phyloP scores from a whole-genome alignment of 1,284 basidiomycete genomes.

The Heterobasidion irregulare region DNA sequence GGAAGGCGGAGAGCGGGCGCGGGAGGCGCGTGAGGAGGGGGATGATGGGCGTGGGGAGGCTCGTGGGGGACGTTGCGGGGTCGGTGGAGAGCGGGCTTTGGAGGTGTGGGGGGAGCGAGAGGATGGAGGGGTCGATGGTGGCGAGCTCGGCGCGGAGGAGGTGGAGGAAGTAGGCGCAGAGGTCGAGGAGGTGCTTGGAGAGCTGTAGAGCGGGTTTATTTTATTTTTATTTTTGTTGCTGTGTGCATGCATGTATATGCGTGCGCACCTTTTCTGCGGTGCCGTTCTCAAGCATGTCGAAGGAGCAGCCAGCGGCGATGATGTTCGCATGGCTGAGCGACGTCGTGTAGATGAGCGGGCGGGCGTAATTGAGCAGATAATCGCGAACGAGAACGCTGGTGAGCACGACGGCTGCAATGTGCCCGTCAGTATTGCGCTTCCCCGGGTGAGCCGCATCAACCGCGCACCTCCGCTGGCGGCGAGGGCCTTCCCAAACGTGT shows the following conservation, averaged over 20 bases:
- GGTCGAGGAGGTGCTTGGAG: conserved; percentile 29
- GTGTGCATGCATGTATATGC: neutral
- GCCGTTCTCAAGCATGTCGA: conserved; percentile 63
- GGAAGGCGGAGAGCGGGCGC: conserved; percentile 59
- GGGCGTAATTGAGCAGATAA: conserved; percentile 90
- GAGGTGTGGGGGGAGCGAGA: conserved; percentile 34
- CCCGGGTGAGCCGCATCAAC: neutral
- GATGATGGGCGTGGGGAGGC: conserved; percentile 62
- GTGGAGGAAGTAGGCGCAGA: conserved; percentile 29
- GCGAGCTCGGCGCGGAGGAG: conserved; percentile 26
- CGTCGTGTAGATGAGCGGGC: conserved; percentile 88
- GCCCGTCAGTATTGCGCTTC: neutral
- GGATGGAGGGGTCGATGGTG: conserved; percentile 30
- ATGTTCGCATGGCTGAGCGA: conserved; percentile 71
- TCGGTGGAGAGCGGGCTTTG: conserved; percentile 12
- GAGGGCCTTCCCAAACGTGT: conserved; percentile 66
- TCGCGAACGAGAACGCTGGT: conserved; percentile 66
- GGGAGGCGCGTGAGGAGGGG: conserved; percentile 77
- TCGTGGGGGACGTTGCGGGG: conserved; percentile 7
- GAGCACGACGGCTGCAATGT: conserved; percentile 64
- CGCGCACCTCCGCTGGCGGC: conserved; percentile 73
- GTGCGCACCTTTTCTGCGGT: conserved; percentile 45
- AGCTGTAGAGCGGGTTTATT: conserved; percentile 25
- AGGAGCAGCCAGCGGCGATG: conserved; percentile 66
- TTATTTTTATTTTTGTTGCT: conserved; percentile 8